Evolutionary conservation across 169 alveolate species (phyloP).

Genomic region (Neospora caninum): DNA sequence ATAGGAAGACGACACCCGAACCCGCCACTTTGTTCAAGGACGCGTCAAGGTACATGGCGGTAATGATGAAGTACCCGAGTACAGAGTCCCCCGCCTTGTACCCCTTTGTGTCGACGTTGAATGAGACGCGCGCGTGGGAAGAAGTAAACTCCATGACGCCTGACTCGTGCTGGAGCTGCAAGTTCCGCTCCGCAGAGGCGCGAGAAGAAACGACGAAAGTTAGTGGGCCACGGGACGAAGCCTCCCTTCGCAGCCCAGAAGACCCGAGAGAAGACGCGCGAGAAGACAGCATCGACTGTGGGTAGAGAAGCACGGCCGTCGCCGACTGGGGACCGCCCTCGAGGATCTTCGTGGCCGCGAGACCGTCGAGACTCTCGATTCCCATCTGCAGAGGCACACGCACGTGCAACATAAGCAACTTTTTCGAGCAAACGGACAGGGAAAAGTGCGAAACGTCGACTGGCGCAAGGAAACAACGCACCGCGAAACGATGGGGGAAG

Average conservation of each 20-base stretch:
- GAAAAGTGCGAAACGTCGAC: too few relatives aligned
- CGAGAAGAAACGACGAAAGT: not conserved
- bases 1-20: not conserved
- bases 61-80: not conserved
- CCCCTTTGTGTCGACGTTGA: not conserved
- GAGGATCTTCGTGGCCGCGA: not conserved
- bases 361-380: constrained; percentile 27
- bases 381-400: not conserved
- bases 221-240: not conserved
- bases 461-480: too few relatives aligned
- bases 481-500: too few relatives aligned
- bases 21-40: constrained; percentile 5
- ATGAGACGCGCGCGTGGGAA: not conserved
- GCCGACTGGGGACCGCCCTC: not conserved
- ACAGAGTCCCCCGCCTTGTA: not conserved
- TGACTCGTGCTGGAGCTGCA: constrained; percentile 15
- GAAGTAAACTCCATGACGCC: not conserved
- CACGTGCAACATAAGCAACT: not conserved
- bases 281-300: not conserved
- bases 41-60: not conserved
- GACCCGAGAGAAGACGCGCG: not conserved
- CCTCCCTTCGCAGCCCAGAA: not conserved
- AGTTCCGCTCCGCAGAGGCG: not conserved
- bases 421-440: too few relatives aligned
- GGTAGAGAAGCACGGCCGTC: not conserved